A percentile compares a stretch with the other conserved stretches of the same genome.
These are phyloP conservation scores for Aspergillus asperescens DNA, from an alignment of 495 filamentous ascomycete genomes.

Conservation along the genomic window DNA sequence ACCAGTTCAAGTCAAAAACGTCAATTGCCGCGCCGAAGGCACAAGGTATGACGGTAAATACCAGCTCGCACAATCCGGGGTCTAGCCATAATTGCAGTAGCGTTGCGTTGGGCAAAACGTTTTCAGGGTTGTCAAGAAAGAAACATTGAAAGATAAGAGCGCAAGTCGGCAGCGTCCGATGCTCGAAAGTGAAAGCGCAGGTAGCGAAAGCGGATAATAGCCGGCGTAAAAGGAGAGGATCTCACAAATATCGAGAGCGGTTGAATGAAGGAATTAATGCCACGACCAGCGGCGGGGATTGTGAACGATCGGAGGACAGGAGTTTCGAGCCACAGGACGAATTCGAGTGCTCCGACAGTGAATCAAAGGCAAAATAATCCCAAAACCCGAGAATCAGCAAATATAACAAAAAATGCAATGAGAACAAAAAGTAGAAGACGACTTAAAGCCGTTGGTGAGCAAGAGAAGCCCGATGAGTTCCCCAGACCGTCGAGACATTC, in stretches of 20 bases:
- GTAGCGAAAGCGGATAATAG: background rate
- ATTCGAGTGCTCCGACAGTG: constrained; percentile 34
- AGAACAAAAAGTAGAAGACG: constrained; percentile 16
- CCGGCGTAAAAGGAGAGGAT: constrained; percentile 5
- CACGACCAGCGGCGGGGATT: constrained; percentile 27
- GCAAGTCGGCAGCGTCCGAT: constrained; percentile 7
- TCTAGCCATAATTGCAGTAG: constrained; percentile 55
- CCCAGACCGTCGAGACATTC: constrained; percentile 30
- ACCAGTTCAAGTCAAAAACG: background rate
- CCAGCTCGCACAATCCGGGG: constrained; percentile 76
- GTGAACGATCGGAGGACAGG: constrained; percentile 6
- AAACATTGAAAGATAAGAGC: constrained; percentile 11
- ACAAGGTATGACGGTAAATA: constrained; percentile 32
- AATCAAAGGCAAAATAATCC: constrained; percentile 17
- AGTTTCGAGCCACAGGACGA: constrained; percentile 15
- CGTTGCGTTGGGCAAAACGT: constrained; percentile 11
- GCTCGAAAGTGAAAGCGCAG: background rate
- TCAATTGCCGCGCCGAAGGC: background rate
- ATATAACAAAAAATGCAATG: constrained; percentile 11
- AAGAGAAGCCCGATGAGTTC: constrained; percentile 20
- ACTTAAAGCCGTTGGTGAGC: constrained; percentile 8
- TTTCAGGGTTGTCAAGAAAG: constrained; percentile 2
- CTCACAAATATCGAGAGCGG: constrained; percentile 9
- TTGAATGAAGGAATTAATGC: constrained; percentile 18
- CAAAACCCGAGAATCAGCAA: constrained; percentile 19